Evolutionary conservation across 164 flowering plant species (phyloP), one percentile per base, ranked within the genome.

Genomic region (Sedum album): DNA sequence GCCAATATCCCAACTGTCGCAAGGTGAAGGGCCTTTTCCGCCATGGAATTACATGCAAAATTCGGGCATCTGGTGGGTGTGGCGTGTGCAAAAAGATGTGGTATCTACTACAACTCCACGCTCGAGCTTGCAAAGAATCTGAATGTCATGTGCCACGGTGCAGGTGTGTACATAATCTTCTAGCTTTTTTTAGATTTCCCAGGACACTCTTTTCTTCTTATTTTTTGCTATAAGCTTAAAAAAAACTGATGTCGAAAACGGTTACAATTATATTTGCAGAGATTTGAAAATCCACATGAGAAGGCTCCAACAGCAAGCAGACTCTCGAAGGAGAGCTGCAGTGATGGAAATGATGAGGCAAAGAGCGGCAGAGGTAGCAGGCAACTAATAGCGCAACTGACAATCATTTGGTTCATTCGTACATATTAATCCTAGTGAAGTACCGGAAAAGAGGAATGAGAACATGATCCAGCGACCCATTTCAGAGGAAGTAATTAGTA

Each of bases 341-440:
- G 99, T 94, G 65, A 94, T 86, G 90, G 96, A 94, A 81, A 94
- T 94, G 99, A 91, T 94, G 99, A 88, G 99, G 76, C 97, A 94
- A 68, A 83, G 99, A 72, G 93, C 96, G 60, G 99, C 97, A 33
- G 99, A 94, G 78, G 95, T 91, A 78, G 89, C 93, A 69, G 86
- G 83, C 15, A 41, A 41, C 46, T 11, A 41, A 9, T 41, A 41
- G 39, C 39, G 46, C 46, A 41, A 11, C 46, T 41, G 46, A 41
- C 46, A 41, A 41, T 41, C 46, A 41, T 6, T 41, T 1, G 15
- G 15, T 11, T 11, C 1, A 13, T 41, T 41, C 13, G 46, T 41
- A 35, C 38, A 35, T 35, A 35, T 35, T 35, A 35, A 7, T 35
- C 38, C 38, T 35, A 35, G 3, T 35, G 38, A 35, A 35, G 38